Base-by-base conservation (phyloP, 345 rosid genomes). In the Capsella bursapastoris region DNA sequence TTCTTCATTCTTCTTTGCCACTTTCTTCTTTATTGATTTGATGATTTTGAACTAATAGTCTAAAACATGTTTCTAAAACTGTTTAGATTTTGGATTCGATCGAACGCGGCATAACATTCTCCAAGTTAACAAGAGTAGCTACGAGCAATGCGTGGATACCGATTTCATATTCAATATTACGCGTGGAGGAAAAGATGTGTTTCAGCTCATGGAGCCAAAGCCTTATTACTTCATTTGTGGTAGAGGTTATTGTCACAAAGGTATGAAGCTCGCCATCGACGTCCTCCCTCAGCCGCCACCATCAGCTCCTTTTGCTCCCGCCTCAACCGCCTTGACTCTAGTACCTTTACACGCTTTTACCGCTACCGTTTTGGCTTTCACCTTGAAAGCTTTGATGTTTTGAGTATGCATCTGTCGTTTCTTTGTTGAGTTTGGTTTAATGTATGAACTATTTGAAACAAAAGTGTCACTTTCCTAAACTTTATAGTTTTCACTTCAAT, bases 171-270 rank as follows among this genome's bases (percentile, higher is more conserved):
- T 59, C 14, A 91, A 89, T 70, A 35, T 86, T 0, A 91, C 93
- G 2, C 55, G 81, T 0, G 97, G 91, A 2, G 95, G 92, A 3
- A 64, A 91, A 18, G 95, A 91, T 37, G 95, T 89, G 59, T 79
- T 79, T 37, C 78, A 89, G 9, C 86, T 91, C 12, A 45, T 78
- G 5, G 71, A 82, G 48, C 81, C 87, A 4, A 78, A 64, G 75
- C 74, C 87, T 6, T 88, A 84, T 65, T 85, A 91, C 63, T 91
- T 91, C 86, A 52, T 89, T 15, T 77, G 89, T 37, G 73, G 92
- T 28, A 63, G 83, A 37, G 90, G 92, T 11, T 86, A 83, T 78
- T 86, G 97, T 69, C 70, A 56, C 32, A 34, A 67, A 18, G 90
- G 95, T 12, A 81, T 91, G 91, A 89, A 85, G 70, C 66, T 91